Evolutionary conservation across 2,329 filamentous ascomycete genomes (phyloP).

Genomic region (Cladosporium sp.): DNA sequence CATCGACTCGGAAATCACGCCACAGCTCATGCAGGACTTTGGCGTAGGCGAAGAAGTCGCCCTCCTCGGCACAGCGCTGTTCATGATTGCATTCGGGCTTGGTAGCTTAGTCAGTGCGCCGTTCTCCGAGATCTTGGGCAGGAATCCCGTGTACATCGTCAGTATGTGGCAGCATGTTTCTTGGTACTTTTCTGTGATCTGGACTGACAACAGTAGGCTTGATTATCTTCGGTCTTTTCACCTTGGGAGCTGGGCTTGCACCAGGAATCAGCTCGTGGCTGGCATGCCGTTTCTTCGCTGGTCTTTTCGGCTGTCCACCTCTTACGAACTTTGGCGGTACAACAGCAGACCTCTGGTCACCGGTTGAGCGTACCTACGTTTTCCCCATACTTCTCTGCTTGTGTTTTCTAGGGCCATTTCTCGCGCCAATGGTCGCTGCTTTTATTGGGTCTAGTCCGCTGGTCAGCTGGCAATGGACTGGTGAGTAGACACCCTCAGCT

Average conservation of each 20-base stretch:
- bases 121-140: constrained; percentile 35
- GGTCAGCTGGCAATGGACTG: constrained; percentile 6
- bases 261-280: constrained; percentile 21
- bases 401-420: constrained; percentile 14
- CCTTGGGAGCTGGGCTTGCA: constrained; percentile 18
- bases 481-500: too few species aligned
- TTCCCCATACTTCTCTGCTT: constrained; percentile 19
- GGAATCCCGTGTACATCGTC: constrained; percentile 24
- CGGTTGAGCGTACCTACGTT: constrained; percentile 18
- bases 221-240: constrained; percentile 15
- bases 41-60: constrained; percentile 13
- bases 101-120: constrained; percentile 36
- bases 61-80: constrained; percentile 29
- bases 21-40: constrained; percentile 6
- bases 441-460: not conserved
- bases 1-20: constrained; percentile 10
- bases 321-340: constrained; percentile 22
- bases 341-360: constrained; percentile 22
- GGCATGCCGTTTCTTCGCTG: constrained; percentile 22
- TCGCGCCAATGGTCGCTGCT: not conserved
- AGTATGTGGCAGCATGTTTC: not conserved
- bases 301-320: constrained; percentile 21
- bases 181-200: too few species aligned
- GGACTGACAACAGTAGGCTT: not conserved
- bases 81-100: constrained; percentile 39